Evolutionary conservation across 2,329 filamentous ascomycete species (phyloP), one percentile per base, ranked within the genome.

Genomic region (Cercospora zeina): DNA sequence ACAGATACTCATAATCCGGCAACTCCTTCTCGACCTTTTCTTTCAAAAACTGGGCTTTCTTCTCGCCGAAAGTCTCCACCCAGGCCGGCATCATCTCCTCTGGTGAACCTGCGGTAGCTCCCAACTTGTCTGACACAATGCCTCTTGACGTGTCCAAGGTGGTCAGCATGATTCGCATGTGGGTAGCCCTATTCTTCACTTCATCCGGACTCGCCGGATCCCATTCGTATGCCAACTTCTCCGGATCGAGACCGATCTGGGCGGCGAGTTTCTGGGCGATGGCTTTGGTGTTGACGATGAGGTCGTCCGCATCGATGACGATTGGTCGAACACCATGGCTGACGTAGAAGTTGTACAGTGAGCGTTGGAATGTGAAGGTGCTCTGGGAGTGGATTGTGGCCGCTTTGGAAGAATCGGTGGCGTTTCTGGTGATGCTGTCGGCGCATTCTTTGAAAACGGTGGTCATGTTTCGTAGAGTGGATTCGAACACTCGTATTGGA

Each of bases 301-400:
- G 9, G 49, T 61, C 58, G 36, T 61, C 58, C 7, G 58, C 58
- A 9, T 61, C 58, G 6, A 61, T 13, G 11, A 61, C 33, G 27
- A 61, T 50, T 5, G 58, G 58, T 5, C 39, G 31, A 2, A 61
- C 45, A 11, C 58, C 58, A 2, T 51, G 50, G 45, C 49, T 54
- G 9, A 47, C 30, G 50, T 61, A 61, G 36, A 54, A 61, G n/a
- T 61, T 36, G 58, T 61, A 61, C 19, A 61, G 42, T 13, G 39
- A 54, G 24, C 50, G 49, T 2, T 39, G 51, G 19, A 53, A 61
- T n/a, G 31, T 54, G 5, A 47, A 54, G 1, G 58, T 61, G 37
- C 45, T 55, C 9, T 33, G 10, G 2, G 30, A n/a, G 14, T 61
- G 21, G 31, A 54, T 55, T 5, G 45, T 34, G 0, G 37, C 42